Base-by-base conservation (phyloP, 495 filamentous ascomycete genomes). In the Talaromyces liani region DNA sequence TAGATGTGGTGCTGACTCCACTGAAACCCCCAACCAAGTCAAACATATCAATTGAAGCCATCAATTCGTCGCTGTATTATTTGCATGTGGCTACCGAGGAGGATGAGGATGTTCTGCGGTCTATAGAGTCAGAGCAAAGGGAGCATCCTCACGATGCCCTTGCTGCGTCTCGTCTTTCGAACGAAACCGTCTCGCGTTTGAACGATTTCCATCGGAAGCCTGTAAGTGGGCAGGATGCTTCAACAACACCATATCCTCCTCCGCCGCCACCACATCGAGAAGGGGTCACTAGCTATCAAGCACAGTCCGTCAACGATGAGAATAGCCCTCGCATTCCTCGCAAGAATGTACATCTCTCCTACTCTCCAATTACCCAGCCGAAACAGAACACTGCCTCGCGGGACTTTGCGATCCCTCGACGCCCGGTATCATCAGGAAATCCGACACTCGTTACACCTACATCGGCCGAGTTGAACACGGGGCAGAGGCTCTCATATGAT, bases 1-100 rank as follows among this genome's bases (percentile, higher is more conserved):
- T 62, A 96, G 94, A 98, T 82, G 83, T 98, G 53, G 94, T 98
- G 63, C 84, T 98, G n/a, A 93, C 93, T 8, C 89, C 94, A 1
- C 77, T 96, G 22, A 93, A 93, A 73, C 94, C 94, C 18, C 85
- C 89, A 18, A 79, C 87, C 18, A 94, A 93, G 72, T 76, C 76
- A 2, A 91, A 91, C 45, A 90, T 98, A 27, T 95, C 90, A 0
- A 89, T 85, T 7, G 87, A 91, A 69, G 93, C 97, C 71, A 88
- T 98, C 36, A 85, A 88, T 56, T 90, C 87, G 65, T 94, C 88
- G 10, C 81, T 98, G 3, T 98, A 97, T 75, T 97, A 93, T 69
- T 74, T 97, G 39, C 94, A 98, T 71, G 79, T 95, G 39, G 82
- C 93, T 61, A 79, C 82, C 0, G 82, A 83, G 16, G 81, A 87